Evolutionary conservation across 345 rosid species (phyloP), one percentile per base, ranked within the genome.

Genomic region (Microcos paniculata): DNA sequence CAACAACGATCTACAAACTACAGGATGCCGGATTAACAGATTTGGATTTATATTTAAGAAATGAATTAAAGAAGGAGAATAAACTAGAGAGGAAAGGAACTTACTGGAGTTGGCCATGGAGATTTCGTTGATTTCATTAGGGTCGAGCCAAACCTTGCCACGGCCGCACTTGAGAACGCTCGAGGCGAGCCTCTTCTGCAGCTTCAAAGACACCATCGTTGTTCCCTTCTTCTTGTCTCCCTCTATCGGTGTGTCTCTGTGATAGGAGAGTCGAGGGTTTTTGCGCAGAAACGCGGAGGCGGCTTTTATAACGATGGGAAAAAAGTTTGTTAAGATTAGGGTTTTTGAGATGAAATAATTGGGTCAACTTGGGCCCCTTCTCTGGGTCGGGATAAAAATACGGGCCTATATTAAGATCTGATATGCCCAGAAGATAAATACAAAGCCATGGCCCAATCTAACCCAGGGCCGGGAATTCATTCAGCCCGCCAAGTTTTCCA

Each of bases 41-140:
- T 8, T 30, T 2, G 11, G 28, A 51, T 52, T 2, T n/a, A n/a
- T 12, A 11, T 33, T 57, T 52, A 4, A 3, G n/a, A 33, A 21
- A 52, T 31, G 6, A 70, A 21, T 16, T 15, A 21, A 58, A 7
- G 4, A 42, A 6, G 16, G 9, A 71, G n/a, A 38, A 31, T 4
- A 15, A 56, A 38, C 0, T 23, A 19, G 15, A 23, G 7, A 61
- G 10, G 16, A 3, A 7, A 42, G 19, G 9, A 55, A 74, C 87
- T 30, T 82, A 89, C 94, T 80, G 69, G 94, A 91, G 78, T 91
- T 91, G 57, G 96, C 94, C 96, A 89, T 88, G 76, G 94, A 85
- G 86, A 91, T 87, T 76, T 87, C 91, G 46, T 78, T 79, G 78
- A 69, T 78, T 62, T 91, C 96, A 76, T 85, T 91, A 9, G 96